Base-by-base conservation (phyloP, 768 basidiomycete genomes). In the Hydnomerulius pinastri region DNA sequence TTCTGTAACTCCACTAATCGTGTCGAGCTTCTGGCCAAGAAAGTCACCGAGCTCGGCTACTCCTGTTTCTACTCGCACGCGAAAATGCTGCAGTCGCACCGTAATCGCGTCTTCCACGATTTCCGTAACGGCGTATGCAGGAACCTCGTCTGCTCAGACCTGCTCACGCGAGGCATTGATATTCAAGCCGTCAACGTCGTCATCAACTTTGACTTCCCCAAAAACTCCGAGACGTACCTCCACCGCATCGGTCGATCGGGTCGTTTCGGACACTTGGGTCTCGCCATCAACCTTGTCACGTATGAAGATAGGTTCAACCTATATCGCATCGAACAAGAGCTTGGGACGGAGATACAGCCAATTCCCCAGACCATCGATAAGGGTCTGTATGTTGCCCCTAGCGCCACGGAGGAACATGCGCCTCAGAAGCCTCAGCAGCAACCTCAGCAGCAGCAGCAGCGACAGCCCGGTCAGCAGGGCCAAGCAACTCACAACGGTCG, bases 1-100 rank as follows among this genome's bases (percentile, higher is more conserved):
- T 99, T 99, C 75, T 99, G 96, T 76, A 99, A 99, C 79, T 98
- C 96, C 57, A 99, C 96, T 64, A 97, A 98, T 78, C 93, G 96
- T 51, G 96, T 99, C 75, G 96, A 99, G 74, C 88, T 99, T 41
- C 82, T 99, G 61, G 96, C 96, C 54, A 98, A 98, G 77, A 99
- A 99, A 76, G 93, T 99, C 61, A 99, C 96, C 11, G 97, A 99
- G 65, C 87, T 98, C 46, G 96, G 96, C 57, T 99, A 98, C 70
- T 99, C 96, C 37, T 99, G 96, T 78, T 99, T 99, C 85, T 99
- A 97, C 79, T 98, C 96, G 43, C 96, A 99, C 70, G 96, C 96
- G 46, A 96, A 95, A 77, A 99, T 99, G 96, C 85, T 98, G 12
- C 96, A 99, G 74, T 87, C 90, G 27, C 93, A 98, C 73, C 92